Evolutionary conservation across 768 basidiomycete genomes (phyloP).

Genomic region (Auriscalpium vulgare): DNA sequence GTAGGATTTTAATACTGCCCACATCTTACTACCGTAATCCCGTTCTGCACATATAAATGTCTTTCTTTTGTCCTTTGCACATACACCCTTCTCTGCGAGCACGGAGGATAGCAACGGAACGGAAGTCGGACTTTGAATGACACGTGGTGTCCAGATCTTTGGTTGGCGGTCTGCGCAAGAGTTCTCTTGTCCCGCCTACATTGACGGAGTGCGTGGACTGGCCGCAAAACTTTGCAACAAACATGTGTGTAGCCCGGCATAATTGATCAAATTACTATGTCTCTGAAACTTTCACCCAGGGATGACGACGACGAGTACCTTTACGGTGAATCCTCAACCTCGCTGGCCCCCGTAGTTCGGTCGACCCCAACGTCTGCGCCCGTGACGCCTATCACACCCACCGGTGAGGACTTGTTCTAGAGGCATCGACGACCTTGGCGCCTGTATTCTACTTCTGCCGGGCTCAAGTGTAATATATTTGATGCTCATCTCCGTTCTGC

Average conservation of each 20-base stretch:
- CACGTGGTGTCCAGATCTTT: neutral
- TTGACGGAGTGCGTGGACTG: neutral
- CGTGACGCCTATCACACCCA: constrained; percentile 26
- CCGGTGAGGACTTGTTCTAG: constrained; percentile 8
- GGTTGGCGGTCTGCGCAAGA: no score
- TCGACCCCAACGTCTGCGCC: constrained; percentile 6
- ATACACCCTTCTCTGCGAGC: no score
- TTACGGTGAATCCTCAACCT: constrained; percentile 19
- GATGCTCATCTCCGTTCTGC: constrained; percentile 8
- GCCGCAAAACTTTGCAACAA: neutral
- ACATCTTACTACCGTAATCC: no score
- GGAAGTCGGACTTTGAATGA: neutral
- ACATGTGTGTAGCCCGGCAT: constrained; percentile 1
- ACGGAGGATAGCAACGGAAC: constrained; percentile 2
- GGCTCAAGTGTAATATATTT: constrained; percentile 9
- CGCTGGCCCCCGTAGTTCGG: constrained; percentile 7
- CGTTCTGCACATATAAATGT: no score
- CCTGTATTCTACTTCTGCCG: constrained; percentile 14
- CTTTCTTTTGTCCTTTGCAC: no score
- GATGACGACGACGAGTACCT: constrained; percentile 29
- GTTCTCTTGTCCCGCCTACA: no score
- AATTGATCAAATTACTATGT: neutral
- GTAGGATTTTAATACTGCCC: neutral
- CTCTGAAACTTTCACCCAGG: constrained; percentile 11
- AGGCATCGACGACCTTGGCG: neutral